These are phyloP conservation scores for Trametes punicea DNA, from an alignment of 768 basidiomycete genomes.

Conservation along the genomic window DNA sequence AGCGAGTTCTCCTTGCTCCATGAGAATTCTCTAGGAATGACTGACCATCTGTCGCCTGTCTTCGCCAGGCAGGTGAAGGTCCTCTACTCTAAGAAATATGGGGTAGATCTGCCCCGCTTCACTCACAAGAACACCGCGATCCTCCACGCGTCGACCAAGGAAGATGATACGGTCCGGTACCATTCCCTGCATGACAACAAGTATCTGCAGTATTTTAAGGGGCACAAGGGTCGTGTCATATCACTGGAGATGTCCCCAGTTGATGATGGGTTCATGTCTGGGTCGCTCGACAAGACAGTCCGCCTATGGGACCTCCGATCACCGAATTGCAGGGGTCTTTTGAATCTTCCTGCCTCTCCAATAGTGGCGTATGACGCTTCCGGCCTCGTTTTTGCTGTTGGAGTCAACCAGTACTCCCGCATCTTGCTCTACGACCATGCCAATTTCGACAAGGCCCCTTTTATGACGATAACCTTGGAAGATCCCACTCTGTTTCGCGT, in stretches of 20 bases:
- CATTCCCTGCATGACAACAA: conserved; percentile 96
- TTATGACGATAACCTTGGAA: conserved; percentile 76
- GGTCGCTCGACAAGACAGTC: conserved; percentile 90
- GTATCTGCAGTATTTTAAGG: conserved; percentile 93
- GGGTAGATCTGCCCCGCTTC: conserved; percentile 90
- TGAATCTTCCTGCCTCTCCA: conserved; percentile 71
- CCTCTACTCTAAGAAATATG: conserved; percentile 93
- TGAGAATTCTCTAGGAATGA: conserved; percentile 23
- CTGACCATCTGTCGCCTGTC: conserved; percentile 19
- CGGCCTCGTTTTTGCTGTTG: conserved; percentile 84
- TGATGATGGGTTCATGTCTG: conserved; percentile 95
- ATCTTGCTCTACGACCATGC: conserved; percentile 84
- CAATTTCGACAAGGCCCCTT: conserved; percentile 90
- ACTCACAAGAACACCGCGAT: conserved; percentile 88
- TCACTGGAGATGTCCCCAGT: conserved; percentile 90
- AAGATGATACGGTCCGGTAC: conserved; percentile 92
- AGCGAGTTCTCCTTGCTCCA: conserved; percentile 58
- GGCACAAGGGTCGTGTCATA: conserved; percentile 85
- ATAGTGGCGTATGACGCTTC: conserved; percentile 82
- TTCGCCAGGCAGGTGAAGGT: conserved; percentile 64
- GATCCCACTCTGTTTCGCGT: conserved; percentile 75
- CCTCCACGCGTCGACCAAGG: conserved; percentile 90
- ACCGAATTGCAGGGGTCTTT: conserved; percentile 70
- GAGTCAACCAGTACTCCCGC: conserved; percentile 75
- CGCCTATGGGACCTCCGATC: conserved; percentile 93